A percentile compares a stretch with the other conserved stretches of the same genome.
Evolutionary conservation across 257 asterid species (phyloP).

Genomic region (Salvia hispanica): DNA sequence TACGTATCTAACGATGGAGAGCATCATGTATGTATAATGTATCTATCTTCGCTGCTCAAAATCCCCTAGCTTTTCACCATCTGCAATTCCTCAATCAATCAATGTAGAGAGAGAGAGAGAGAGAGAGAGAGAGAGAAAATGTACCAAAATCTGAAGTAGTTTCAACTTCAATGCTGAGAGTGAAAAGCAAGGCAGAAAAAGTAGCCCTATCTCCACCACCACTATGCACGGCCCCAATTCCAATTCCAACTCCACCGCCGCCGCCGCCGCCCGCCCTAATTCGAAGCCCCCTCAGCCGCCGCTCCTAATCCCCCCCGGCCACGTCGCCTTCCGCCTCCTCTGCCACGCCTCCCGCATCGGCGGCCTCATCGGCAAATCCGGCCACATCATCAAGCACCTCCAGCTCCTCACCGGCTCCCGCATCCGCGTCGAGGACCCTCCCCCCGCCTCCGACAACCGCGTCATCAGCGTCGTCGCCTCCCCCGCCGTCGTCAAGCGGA

Average conservation of each 20-base stretch:
- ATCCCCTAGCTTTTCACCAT: neutral
- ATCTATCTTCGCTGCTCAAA: too few species aligned
- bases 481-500: conserved; percentile 29
- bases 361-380: conserved; percentile 73
- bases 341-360: conserved; percentile 79
- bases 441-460: conserved; percentile 46
- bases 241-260: conserved; percentile 22
- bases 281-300: conserved; percentile 42
- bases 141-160: neutral
- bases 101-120: neutral
- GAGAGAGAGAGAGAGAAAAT: neutral
- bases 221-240: conserved; percentile 28
- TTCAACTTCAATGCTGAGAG: neutral
- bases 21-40: too few species aligned
- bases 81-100: conserved; percentile 1
- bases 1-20: too few species aligned
- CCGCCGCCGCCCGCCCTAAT: conserved; percentile 28
- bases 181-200: conserved; percentile 1
- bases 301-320: conserved; percentile 46
- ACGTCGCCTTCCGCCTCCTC: conserved; percentile 67
- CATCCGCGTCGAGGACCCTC: conserved; percentile 62
- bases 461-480: conserved; percentile 58
- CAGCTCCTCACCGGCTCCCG: conserved; percentile 56
- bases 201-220: conserved; percentile 22
- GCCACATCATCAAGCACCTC: conserved; percentile 66